These are phyloP conservation scores for Smithsoniella earleae DNA, from an alignment of 163 green algal genomes.

Conservation along the genomic window DNA sequence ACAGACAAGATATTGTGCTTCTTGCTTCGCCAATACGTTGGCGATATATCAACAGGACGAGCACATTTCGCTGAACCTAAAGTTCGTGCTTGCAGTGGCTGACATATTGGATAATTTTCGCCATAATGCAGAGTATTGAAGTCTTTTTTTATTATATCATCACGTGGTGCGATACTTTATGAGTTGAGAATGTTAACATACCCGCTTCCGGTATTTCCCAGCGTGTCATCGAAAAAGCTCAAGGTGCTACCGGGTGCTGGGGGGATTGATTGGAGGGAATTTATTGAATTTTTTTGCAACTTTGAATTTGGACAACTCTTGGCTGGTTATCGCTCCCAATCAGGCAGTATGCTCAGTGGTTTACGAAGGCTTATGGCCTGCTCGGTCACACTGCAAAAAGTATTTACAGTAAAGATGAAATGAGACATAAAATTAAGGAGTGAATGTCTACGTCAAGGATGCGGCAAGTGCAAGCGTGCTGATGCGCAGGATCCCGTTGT, in stretches of 20 bases:
- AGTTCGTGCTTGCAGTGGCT: not conserved
- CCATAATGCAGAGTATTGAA: constrained; percentile 28
- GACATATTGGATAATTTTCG: constrained; percentile 27
- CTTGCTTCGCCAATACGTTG: not conserved
- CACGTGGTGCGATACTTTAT: constrained; percentile 5
- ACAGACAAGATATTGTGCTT: not conserved
- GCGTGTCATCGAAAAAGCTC: not conserved
- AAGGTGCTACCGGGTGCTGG: not conserved
- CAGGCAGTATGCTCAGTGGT: not conserved
- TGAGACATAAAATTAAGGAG: not conserved
- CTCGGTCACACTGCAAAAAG: not conserved
- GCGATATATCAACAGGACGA: no score
- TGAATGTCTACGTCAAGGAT: no score
- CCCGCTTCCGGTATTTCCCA: not conserved
- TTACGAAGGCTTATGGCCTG: not conserved
- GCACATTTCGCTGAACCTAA: not conserved
- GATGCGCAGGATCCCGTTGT: constrained; percentile 15
- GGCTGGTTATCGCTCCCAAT: not conserved
- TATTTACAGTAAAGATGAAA: not conserved
- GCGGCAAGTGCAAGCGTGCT: no score
- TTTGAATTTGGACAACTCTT: not conserved
- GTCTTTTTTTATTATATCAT: constrained; percentile 26
- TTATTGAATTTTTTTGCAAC: not conserved
- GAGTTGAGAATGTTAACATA: not conserved
- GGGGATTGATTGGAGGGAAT: not conserved